A percentile compares a stretch with the other conserved stretches of the same genome.
These are phyloP conservation scores for Aureoboletus auriporus DNA, from an alignment of 768 basidiomycete species.

Conservation along the genomic window DNA sequence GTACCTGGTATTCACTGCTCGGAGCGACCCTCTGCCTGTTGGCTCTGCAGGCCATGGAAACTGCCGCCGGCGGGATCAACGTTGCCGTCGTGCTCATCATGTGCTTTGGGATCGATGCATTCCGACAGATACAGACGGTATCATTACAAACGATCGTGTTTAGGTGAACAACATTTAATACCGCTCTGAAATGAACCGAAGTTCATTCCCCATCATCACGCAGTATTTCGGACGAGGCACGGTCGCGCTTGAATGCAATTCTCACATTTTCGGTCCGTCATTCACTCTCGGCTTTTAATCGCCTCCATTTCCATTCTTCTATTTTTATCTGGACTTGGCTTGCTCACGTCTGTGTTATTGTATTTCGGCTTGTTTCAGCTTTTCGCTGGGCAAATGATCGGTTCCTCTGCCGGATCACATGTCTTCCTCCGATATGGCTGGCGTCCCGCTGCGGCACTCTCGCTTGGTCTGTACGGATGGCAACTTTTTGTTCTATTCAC, in stretches of 20 bases:
- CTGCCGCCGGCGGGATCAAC: slow-evolving; percentile 34
- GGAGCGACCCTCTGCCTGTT: slow-evolving; percentile 29
- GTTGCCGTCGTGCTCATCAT: slow-evolving; percentile 38
- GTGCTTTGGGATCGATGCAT: slow-evolving; percentile 40
- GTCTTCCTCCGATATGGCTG: slow-evolving; percentile 41
- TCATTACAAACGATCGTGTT: slow-evolving; percentile 27
- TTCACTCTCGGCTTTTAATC: not conserved
- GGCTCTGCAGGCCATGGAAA: slow-evolving; percentile 29
- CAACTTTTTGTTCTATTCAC: slow-evolving; percentile 33
- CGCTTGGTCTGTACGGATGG: slow-evolving; percentile 32
- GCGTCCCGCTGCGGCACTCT: slow-evolving; percentile 30
- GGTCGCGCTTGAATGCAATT: slow-evolving; percentile 29
- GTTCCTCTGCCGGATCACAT: slow-evolving; percentile 38
- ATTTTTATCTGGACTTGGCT: not conserved
- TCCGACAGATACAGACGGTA: slow-evolving; percentile 39
- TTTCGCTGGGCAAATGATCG: slow-evolving; percentile 39
- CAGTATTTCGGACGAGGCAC: slow-evolving; percentile 27
- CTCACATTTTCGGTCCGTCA: slow-evolving; percentile 25
- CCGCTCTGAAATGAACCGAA: not conserved
- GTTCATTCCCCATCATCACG: not conserved
- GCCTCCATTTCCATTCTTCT: not conserved
- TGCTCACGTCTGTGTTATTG: not conserved
- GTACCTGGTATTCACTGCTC: slow-evolving; percentile 42
- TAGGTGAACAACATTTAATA: slow-evolving; percentile 10
- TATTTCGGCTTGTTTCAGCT: slow-evolving; percentile 13